phyloP scores from a whole-genome alignment of 257 asterid species.

The Galeopsis tetrahit region DNA sequence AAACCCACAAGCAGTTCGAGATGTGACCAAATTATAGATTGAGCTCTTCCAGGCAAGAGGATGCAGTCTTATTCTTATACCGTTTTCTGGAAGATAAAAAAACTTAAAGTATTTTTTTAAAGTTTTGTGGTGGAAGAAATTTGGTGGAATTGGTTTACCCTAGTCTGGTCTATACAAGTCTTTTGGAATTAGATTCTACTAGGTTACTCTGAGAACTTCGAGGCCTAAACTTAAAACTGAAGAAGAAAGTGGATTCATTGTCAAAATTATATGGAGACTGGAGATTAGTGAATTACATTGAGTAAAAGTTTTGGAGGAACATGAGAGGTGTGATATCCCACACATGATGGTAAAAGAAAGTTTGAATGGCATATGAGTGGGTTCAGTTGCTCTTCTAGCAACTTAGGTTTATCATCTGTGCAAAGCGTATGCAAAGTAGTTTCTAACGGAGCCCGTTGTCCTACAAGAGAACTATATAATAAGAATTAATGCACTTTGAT shows the following conservation, averaged over 20 bases:
- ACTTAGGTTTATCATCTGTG: neutral
- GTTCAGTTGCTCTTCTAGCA: neutral
- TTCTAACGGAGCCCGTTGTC: neutral
- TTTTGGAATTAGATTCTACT: neutral
- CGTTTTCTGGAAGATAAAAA: neutral
- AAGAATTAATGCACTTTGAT: neutral
- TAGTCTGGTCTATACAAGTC: neutral
- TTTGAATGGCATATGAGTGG: too few species aligned
- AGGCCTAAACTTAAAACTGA: neutral
- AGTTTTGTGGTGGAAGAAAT: neutral
- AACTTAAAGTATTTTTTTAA: neutral
- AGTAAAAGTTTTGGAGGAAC: neutral
- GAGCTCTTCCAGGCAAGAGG: too few species aligned
- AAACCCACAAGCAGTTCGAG: too few species aligned
- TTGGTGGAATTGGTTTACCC: neutral
- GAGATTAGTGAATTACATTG: neutral
- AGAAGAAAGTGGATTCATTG: neutral
- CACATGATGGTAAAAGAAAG: too few species aligned
- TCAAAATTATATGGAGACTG: neutral
- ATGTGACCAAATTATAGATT: too few species aligned
- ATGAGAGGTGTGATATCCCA: neutral
- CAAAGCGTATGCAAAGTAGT: neutral
- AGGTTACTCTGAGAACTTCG: neutral
- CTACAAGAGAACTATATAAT: constrained; percentile 5
- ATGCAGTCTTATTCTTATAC: too few species aligned